Evolutionary conservation across 202 grass and related monocot species (phyloP).

Genomic region (Bolboschoenoplectus hybrid): DNA sequence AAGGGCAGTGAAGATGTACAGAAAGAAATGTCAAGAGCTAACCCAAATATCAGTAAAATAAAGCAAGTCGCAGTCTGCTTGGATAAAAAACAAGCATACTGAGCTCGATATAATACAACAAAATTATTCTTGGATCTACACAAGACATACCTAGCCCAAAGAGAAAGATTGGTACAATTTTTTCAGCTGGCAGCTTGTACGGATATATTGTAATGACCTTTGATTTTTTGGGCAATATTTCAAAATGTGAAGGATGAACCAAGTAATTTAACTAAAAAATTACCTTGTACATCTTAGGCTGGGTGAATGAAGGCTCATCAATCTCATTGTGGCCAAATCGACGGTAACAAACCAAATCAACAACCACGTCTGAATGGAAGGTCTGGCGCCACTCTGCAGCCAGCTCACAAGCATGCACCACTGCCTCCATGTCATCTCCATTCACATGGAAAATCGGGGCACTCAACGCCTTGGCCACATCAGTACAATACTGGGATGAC

Average conservation of each 20-base stretch:
- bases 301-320: slow-evolving; percentile 93
- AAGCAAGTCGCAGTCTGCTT: not conserved
- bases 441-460: slow-evolving; percentile 89
- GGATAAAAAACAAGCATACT: not conserved
- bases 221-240: not conserved
- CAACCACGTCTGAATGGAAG: slow-evolving; percentile 87
- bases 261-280: not conserved
- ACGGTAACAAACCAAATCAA: slow-evolving; percentile 86
- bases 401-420: slow-evolving; percentile 83
- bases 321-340: slow-evolving; percentile 96
- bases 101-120: not conserved
- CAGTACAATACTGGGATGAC: slow-evolving; percentile 91
- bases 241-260: not conserved
- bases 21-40: not conserved
- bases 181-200: slow-evolving; percentile 1
- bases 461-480: slow-evolving; percentile 80
- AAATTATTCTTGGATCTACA: not conserved
- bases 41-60: not conserved
- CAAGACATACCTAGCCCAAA: not conserved
- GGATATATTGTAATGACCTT: not conserved
- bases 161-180: not conserved
- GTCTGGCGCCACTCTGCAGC: slow-evolving; percentile 91
- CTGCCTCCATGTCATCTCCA: slow-evolving; percentile 91
- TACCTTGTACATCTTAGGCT: slow-evolving; percentile 98
- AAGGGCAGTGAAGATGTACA: not conserved